Evolutionary conservation across 2,329 filamentous ascomycete species (phyloP), one percentile per base, ranked within the genome.

Genomic region (Xylariales sp.): DNA sequence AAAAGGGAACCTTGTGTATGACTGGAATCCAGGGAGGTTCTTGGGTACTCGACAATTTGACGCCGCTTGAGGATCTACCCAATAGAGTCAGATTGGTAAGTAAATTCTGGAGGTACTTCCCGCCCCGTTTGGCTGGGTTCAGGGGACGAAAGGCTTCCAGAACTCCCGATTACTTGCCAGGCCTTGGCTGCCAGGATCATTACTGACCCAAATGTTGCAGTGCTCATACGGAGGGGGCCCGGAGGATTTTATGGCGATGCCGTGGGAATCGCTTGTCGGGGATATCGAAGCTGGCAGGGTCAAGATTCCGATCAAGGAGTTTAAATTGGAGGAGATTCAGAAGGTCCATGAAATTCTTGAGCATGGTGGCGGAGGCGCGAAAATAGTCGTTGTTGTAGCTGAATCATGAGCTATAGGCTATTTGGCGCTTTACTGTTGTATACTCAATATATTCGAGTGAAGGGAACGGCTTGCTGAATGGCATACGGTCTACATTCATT

Each of bases 1-100:
- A 54, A 20, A 59, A 60, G 4, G 70, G 70, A 0, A 63, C 61
- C 15, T 64, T 71, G 2, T 71, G 67, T 45, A 60, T 73, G 61
- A 61, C 64, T 1, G 70, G 69, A 2, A 54, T 53, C 6, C 42
- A 50, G 31, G 47, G 53, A 16, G 51, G 49, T 3, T 33, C 44
- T 27, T 49, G 51, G 52, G 48, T 49, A 27, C 11, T 53, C 27
- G 40, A 48, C 11, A 42, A 42, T 11, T 47, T 51, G 31, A 33
- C n/a, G 16, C 48, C 45, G 3, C 41, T 49, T 14, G 31, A 18
- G 10, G 40, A 45, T 34, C 33, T 51, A 12, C 46, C 46, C 4
- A 49, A 49, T 31, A 44, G 50, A 9, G 41, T 39, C 10, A 35
- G 46, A 11, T 20, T 52, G 24, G n/a, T n/a, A n/a, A n/a, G n/a